Conservation (phyloP, 2,329 filamentous ascomycete species). For the Septoria linicola region DNA sequence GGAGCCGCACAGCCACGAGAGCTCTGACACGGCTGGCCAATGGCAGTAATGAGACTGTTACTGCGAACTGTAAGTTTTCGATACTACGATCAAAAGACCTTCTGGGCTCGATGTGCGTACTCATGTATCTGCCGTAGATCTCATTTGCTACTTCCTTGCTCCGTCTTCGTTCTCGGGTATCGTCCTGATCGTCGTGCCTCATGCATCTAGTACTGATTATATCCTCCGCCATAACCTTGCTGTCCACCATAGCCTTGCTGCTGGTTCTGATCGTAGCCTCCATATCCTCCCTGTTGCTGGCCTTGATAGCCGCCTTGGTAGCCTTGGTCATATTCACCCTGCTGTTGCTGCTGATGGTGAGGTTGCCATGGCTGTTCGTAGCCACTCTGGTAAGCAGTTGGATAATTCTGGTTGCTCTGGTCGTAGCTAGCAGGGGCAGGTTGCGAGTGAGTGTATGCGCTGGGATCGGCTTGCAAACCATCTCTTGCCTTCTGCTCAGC, state of each 20-base stretch:
- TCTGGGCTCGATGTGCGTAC: too few species aligned
- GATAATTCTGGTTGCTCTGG: conserved; percentile 33
- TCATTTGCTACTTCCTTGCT: too few species aligned
- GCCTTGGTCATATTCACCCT: conserved; percentile 24
- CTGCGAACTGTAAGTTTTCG: too few species aligned
- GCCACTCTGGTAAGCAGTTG: conserved; percentile 38
- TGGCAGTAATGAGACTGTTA: too few species aligned
- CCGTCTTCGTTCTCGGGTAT: too few species aligned
- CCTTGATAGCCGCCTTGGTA: conserved; percentile 24
- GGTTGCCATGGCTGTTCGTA: conserved; percentile 37
- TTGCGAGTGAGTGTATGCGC: conserved; percentile 28
- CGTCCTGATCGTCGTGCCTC: background rate
- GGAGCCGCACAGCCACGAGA: too few species aligned
- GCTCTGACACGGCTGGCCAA: too few species aligned
- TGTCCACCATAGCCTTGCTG: conserved; percentile 14
- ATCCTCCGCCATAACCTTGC: conserved; percentile 19
- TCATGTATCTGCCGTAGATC: too few species aligned
- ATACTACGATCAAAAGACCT: too few species aligned
- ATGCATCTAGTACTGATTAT: conserved; percentile 22
- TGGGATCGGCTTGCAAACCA: conserved; percentile 18
- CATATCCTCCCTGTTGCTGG: conserved; percentile 29
- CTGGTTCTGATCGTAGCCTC: conserved; percentile 20
- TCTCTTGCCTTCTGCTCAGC: conserved; percentile 19
- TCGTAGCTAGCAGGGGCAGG: conserved; percentile 32
- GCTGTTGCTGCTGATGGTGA: conserved; percentile 24